Conservation (phyloP, 371 early-diverging fungal species). For the Haplosporangium sp. region DNA sequence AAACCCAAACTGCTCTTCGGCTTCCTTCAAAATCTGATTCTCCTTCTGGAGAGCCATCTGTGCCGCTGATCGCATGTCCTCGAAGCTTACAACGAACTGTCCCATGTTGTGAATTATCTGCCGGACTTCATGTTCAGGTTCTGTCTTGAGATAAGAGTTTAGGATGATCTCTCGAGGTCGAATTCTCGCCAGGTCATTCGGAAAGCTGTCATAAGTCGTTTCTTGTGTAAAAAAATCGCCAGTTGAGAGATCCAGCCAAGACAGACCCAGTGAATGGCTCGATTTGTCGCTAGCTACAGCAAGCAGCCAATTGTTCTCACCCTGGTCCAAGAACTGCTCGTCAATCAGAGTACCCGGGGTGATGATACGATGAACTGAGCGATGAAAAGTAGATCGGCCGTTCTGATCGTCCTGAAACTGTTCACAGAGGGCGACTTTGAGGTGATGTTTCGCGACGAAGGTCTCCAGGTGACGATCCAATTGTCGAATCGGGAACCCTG, state of each 20-base stretch:
- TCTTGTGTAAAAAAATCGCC: constrained; percentile 86
- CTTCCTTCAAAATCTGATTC: constrained; percentile 30
- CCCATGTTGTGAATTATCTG: constrained; percentile 27
- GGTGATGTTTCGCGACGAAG: constrained; percentile 73
- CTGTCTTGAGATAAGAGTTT: constrained; percentile 45
- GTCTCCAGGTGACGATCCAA: constrained; percentile 83
- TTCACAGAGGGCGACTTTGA: constrained; percentile 89
- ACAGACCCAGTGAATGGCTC: constrained; percentile 68
- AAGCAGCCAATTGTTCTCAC: constrained; percentile 77
- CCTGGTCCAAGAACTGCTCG: constrained; percentile 70
- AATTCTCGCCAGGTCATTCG: constrained; percentile 82
- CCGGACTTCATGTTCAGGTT: constrained; percentile 31
- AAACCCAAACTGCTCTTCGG: constrained; percentile 25
- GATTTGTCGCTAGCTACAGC: constrained; percentile 57
- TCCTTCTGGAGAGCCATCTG: constrained; percentile 18
- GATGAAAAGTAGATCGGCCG: constrained; percentile 62
- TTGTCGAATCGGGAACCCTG: constrained; percentile 81
- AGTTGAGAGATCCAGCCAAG: constrained; percentile 93
- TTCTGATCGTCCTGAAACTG: constrained; percentile 67
- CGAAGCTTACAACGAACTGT: constrained; percentile 42
- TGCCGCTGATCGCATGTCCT: constrained; percentile 44
- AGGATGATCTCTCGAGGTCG: constrained; percentile 87
- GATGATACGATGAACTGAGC: constrained; percentile 83
- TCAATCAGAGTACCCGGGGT: constrained; percentile 92
- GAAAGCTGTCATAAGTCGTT: constrained; percentile 60